Evolutionary conservation across 257 asterid species (phyloP).

Genomic region (Coffea canephora): DNA sequence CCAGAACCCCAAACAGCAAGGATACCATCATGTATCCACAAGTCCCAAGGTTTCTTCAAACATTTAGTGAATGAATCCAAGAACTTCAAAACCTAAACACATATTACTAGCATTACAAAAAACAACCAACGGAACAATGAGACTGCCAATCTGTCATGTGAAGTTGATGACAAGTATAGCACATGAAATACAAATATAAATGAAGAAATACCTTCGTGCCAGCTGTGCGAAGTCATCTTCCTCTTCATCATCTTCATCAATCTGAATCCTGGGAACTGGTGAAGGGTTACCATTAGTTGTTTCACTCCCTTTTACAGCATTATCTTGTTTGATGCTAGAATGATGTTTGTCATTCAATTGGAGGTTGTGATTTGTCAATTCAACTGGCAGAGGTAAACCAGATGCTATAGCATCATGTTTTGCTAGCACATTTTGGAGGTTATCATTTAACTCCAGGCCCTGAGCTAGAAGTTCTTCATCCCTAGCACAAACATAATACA

Average conservation of each 20-base stretch:
- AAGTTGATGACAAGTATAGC: background rate
- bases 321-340: constrained; percentile 26
- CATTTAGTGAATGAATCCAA: too few species aligned
- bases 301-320: constrained; percentile 13
- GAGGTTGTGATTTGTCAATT: constrained; percentile 18
- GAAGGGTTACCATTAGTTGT: constrained; percentile 33
- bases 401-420: constrained; percentile 83
- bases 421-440: constrained; percentile 62
- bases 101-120: background rate
- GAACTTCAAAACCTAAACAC: background rate
- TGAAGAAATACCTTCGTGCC: constrained; percentile 70
- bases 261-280: constrained; percentile 23
- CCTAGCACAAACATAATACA: constrained; percentile 30
- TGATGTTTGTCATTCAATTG: constrained; percentile 32
- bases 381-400: constrained; percentile 59
- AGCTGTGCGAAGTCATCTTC: constrained; percentile 94
- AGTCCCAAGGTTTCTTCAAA: background rate
- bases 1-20: background rate
- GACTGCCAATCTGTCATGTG: background rate
- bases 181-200: background rate
- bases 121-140: background rate
- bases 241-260: constrained; percentile 76
- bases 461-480: constrained; percentile 83
- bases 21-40: background rate
- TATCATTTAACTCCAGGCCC: constrained; percentile 89